Evolutionary conservation across 306 rosid genomes (phyloP).

Genomic region (Sphenostylis stenocarpa): DNA sequence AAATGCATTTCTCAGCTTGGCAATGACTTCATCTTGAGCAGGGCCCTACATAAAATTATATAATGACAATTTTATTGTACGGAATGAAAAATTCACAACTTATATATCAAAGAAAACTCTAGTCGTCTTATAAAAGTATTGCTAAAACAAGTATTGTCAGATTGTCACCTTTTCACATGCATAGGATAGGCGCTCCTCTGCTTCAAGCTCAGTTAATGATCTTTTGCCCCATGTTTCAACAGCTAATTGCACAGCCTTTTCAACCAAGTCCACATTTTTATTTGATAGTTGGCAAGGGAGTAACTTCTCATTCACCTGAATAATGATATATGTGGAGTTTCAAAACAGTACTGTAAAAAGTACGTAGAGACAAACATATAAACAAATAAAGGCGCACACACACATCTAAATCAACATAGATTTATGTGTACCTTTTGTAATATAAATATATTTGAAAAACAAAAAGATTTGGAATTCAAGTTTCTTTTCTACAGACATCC

Average conservation of each 20-base stretch:
- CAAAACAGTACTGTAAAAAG: constrained; percentile 25
- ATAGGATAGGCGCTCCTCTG: constrained; percentile 96
- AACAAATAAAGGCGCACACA: not conserved
- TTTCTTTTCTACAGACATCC: not conserved
- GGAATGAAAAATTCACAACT: constrained; percentile 5
- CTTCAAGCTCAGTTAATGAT: constrained; percentile 91
- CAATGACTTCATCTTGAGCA: constrained; percentile 83
- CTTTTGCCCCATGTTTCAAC: constrained; percentile 84
- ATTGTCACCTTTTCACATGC: constrained; percentile 83
- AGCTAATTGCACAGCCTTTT: constrained; percentile 79
- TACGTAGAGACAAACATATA: not conserved
- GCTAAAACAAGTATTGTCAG: constrained; percentile 6
- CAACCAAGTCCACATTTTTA: constrained; percentile 62
- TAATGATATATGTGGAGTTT: constrained; percentile 26
- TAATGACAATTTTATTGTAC: constrained; percentile 2
- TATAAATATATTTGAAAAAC: not conserved
- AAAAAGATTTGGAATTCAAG: not conserved
- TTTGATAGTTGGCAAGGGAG: constrained; percentile 85
- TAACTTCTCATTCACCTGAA: constrained; percentile 83
- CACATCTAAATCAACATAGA: not conserved
- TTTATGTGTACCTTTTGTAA: not conserved
- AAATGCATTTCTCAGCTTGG: constrained; percentile 76
- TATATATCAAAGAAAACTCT: constrained; percentile 23
- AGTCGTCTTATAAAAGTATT: not conserved
- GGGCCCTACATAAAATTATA: constrained; percentile 66